These are phyloP conservation scores for Passalora sequoiae DNA, from an alignment of 2,329 filamentous ascomycete species.

Conservation along the genomic window DNA sequence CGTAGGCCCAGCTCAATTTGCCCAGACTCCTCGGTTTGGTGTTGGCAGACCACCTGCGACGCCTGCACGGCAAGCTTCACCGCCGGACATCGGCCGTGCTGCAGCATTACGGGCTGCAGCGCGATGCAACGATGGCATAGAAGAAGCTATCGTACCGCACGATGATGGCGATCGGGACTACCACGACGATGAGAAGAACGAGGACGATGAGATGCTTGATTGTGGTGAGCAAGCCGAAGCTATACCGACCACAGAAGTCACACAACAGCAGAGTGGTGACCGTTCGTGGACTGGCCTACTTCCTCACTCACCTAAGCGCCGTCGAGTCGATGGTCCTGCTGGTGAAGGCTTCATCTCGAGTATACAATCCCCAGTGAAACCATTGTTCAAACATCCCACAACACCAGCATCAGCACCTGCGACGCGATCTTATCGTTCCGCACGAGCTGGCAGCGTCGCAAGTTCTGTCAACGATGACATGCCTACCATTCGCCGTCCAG, in stretches of 20 bases:
- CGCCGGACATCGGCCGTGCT: constrained; percentile 13
- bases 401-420: constrained; percentile 17
- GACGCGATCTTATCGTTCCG: constrained; percentile 11
- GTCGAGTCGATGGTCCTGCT: constrained; percentile 20
- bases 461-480: constrained; percentile 9
- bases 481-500: constrained; percentile 28
- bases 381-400: constrained; percentile 17
- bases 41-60: constrained; percentile 10
- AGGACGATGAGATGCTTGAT: constrained; percentile 28
- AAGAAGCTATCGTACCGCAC: too few species aligned
- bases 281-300: constrained; percentile 12
- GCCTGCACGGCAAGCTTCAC: constrained; percentile 8
- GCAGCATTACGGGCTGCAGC: constrained; percentile 15
- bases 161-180: too few species aligned
- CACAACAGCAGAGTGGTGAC: not conserved
- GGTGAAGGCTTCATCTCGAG: constrained; percentile 5
- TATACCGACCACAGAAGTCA: constrained; percentile 15
- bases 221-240: constrained; percentile 11
- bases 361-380: constrained; percentile 12
- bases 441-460: constrained; percentile 11
- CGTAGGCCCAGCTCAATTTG: constrained; percentile 22
- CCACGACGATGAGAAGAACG: constrained; percentile 19
- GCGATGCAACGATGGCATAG: constrained; percentile 24
- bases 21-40: constrained; percentile 26
- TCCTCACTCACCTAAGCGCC: constrained; percentile 29